Evolutionary conservation across 2,329 filamentous ascomycete genomes (phyloP).

Genomic region (Nannizzia gypsea): DNA sequence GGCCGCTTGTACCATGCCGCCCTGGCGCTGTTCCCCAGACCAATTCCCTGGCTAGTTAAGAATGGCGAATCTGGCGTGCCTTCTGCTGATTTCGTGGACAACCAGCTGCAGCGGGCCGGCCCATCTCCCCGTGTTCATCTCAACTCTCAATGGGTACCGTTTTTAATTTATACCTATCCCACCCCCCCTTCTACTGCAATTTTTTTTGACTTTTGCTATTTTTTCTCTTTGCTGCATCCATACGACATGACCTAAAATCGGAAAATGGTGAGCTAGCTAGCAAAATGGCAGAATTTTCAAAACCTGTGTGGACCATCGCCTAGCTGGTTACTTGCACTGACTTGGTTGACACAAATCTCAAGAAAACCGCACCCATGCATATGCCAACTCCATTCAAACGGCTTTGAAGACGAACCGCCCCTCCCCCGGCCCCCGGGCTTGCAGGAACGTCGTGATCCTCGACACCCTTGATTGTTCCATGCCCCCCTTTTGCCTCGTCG

Average conservation of each 20-base stretch:
- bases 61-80: slow-evolving; percentile 1
- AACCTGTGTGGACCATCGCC: background rate
- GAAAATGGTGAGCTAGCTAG: background rate
- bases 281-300: slow-evolving; percentile 2
- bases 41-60: slow-evolving; percentile 13
- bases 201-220: slow-evolving; percentile 5
- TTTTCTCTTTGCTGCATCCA: slow-evolving; percentile 3
- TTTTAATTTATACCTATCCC: slow-evolving; percentile 3
- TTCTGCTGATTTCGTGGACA: slow-evolving; percentile 12
- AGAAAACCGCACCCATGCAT: slow-evolving; percentile 27
- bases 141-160: background rate
- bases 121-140: slow-evolving; percentile 21
- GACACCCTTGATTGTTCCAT: slow-evolving; percentile 2
- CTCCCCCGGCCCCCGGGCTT: slow-evolving; percentile 16
- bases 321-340: background rate
- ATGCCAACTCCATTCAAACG: slow-evolving; percentile 27
- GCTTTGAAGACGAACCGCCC: slow-evolving; percentile 22
- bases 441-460: slow-evolving; percentile 10
- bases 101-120: slow-evolving; percentile 34
- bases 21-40: slow-evolving; percentile 10
- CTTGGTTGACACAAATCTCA: slow-evolving; percentile 24
- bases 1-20: slow-evolving; percentile 1
- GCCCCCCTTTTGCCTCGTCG: slow-evolving; percentile 1
- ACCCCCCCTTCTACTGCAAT: too few relatives aligned
- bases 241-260: slow-evolving; percentile 3